Evolutionary conservation across 192 early-diverging fungal species (phyloP), one percentile per base, ranked within the genome.

Genomic region (Piromyces sp.): DNA sequence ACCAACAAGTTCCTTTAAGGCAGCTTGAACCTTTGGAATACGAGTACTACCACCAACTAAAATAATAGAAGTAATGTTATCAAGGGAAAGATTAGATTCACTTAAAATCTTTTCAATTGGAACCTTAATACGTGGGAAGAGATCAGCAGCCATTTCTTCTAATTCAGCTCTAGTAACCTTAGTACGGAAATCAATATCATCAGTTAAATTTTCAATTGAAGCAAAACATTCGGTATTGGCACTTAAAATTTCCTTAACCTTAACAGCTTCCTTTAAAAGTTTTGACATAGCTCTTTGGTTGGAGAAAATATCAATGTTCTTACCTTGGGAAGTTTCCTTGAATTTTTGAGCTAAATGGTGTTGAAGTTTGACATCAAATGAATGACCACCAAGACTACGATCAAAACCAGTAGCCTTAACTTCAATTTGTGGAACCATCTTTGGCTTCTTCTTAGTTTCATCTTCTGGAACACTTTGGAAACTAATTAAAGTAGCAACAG

Each of bases 211-310:
- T 87, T 99, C 98, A 79, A 99, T 87, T 22, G 95, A 94, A 29
- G 96, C 93, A 33, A 88, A 87, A 0, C 94, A 94, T 79, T 98
- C 94, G 22, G 88, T 90, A 85, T 99, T 99, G 38, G 95, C 96
- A 83, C 95, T 97, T 78, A 99, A 88, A 82, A 99, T 96, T 78
- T 94, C 93, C 89, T 99, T 99, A 82, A 98, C 94, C 79, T 96
- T 92, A 86, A 92, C 94, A 5, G 98, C 97, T 85, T 99, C 97
- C 84, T 95, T 95, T 79, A 97, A 85, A 30, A 99, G 88, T 80
- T 91, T 92, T 17, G 92, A 91, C 95, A 96, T 96, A 7, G 96
- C 96, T 30, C 95, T 90, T 79, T 93, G 88, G 30, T 91, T 93
- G 30, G 85, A 83, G 17, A 87, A 88, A 15, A 97, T 87, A 38